Evolutionary conservation across 2,329 filamentous ascomycete genomes (phyloP).

Genomic region (Chrysoporthe austroafricana): DNA sequence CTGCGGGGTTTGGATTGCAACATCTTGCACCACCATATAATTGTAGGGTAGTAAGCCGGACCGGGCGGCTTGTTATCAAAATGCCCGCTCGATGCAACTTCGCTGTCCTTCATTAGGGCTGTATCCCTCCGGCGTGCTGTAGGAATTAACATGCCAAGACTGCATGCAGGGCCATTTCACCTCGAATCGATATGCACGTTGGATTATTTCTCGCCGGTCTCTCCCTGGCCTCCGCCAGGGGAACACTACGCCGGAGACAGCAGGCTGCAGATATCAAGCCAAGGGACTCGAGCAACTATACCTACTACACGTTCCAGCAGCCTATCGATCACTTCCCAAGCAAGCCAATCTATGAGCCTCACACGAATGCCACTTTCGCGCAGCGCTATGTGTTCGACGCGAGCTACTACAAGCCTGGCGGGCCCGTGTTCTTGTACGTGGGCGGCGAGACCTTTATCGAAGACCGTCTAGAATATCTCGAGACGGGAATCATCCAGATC

Average conservation of each 20-base stretch:
- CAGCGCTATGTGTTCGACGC: conserved; percentile 60
- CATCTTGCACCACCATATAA: background rate
- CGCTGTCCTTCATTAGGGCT: background rate
- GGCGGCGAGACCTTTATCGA: conserved; percentile 39
- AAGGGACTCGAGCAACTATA: conserved; percentile 29
- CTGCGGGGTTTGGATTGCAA: background rate
- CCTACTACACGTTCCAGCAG: conserved; percentile 37
- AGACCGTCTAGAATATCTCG: conserved; percentile 33
- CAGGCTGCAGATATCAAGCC: background rate
- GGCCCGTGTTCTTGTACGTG: conserved; percentile 44
- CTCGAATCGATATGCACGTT: conserved; percentile 18
- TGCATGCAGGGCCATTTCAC: background rate
- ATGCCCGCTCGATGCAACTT: background rate
- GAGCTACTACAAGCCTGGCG: conserved; percentile 57
- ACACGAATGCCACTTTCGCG: conserved; percentile 53
- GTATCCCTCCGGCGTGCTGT: background rate
- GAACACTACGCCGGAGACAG: conserved; percentile 3
- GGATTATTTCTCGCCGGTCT: conserved; percentile 8
- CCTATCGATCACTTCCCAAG: conserved; percentile 52
- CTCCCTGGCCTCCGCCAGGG: conserved; percentile 23
- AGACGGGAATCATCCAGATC: conserved; percentile 52
- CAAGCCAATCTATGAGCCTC: conserved; percentile 44
- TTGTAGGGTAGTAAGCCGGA: background rate
- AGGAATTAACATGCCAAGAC: background rate
- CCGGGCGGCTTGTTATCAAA: background rate